Base-by-base conservation (phyloP, 176 grass and related monocot genomes). In the Juncus effusus region DNA sequence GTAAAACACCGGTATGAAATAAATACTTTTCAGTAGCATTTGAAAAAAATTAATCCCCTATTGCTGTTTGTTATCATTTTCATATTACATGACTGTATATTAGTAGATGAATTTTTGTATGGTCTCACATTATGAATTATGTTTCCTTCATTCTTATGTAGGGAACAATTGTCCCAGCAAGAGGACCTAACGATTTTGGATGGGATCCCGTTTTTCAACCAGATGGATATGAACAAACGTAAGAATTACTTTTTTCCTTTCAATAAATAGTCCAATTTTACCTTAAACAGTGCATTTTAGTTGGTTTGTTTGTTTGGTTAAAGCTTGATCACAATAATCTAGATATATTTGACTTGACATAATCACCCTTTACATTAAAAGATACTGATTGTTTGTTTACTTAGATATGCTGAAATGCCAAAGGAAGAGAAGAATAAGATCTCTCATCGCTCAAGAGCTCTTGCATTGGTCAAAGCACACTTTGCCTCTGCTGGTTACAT, bases 151-250 rank as follows among this genome's bases (percentile, higher is more conserved):
- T 56, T 53, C 35, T 73, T 45, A 28, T 80, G 40, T 77, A 99
- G 89, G 94, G 94, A 49, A 79, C 76, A 76, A 82, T 99, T 15
- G 94, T 93, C 42, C 78, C 85, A 76, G 84, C 89, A 36, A 87
- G 78, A 72, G 88, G 88, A 4, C 88, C 88, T 73, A 40, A 60
- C 72, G 85, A 93, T 99, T 99, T 99, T 87, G 85, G 94, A 80
- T 99, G 89, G 89, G 89, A 99, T 61, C 89, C 89, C 19, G 78
- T 99, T 75, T 99, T 90, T 78, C 83, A 93, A 71, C 94, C 89
- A 59, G 85, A 87, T 70, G 89, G 89, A 60, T 99, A 87, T 59
- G 85, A 93, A 51, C 78, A 93, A 78, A 99, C 85, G 94, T 93
- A 72, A 82, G 65, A 72, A 9, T 71, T 16, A 9, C 6, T 9